These are phyloP conservation scores for Corchorus capsularis DNA, from an alignment of 345 rosid species.

Conservation along the genomic window DNA sequence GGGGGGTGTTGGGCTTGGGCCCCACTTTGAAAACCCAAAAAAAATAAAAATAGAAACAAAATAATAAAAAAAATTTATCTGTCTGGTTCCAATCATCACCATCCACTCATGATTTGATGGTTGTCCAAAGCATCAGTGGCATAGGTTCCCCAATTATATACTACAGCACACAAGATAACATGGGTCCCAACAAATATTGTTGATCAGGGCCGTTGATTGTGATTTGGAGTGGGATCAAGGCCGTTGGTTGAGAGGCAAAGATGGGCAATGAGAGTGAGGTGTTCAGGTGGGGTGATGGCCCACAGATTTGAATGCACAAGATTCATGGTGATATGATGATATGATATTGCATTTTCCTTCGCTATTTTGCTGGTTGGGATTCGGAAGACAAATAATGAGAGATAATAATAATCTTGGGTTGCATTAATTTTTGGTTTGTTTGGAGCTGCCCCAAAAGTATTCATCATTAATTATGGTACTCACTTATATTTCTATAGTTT, in stretches of 20 bases:
- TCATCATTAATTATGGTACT: not conserved
- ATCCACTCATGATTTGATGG: slow-evolving; percentile 56
- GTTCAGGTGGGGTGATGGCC: slow-evolving; percentile 30
- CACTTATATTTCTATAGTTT: not conserved
- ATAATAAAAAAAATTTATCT: slow-evolving; percentile 26
- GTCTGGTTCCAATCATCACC: slow-evolving; percentile 65
- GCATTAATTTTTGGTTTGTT: slow-evolving; percentile 4
- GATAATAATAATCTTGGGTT: not conserved
- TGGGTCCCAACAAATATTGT: slow-evolving; percentile 10
- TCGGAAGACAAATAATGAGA: slow-evolving; percentile 6
- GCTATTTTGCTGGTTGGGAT: slow-evolving; percentile 23
- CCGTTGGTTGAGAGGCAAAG: slow-evolving; percentile 19
- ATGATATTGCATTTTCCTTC: not conserved
- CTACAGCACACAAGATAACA: slow-evolving; percentile 21
- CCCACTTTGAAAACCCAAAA: slow-evolving; percentile 11
- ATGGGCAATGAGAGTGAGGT: slow-evolving; percentile 13
- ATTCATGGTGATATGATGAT: slow-evolving; percentile 21
- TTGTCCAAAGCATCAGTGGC: slow-evolving; percentile 38
- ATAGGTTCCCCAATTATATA: slow-evolving; percentile 34
- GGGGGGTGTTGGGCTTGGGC: slow-evolving; percentile 1
- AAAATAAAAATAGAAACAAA: slow-evolving; percentile 21
- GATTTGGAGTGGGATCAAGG: slow-evolving; percentile 1
- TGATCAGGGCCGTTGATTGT: slow-evolving; percentile 26
- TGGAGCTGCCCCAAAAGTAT: not conserved
- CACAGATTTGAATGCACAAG: slow-evolving; percentile 22